These are phyloP conservation scores for Cladochytrium tenue DNA, from an alignment of 371 early-diverging fungal genomes.

Conservation along the genomic window DNA sequence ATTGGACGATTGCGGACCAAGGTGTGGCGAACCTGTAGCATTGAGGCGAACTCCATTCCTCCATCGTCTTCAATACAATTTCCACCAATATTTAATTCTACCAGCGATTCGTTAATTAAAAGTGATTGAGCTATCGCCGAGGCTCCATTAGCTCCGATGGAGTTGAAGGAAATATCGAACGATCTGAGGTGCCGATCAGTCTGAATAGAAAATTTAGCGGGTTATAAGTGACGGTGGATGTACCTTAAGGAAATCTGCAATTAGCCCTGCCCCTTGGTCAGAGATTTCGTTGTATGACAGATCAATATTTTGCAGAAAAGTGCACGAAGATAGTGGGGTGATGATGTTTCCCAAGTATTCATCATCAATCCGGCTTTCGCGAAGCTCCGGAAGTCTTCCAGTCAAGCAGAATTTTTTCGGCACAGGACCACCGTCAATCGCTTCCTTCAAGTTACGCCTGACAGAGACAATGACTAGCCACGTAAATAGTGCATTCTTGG, in stretches of 20 bases:
- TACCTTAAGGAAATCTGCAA: constrained; percentile 47
- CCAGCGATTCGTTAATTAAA: constrained; percentile 35
- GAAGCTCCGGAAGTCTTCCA: too few species aligned
- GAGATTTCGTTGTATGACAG: constrained; percentile 49
- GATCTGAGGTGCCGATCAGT: too few species aligned
- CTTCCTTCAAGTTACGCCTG: too few species aligned
- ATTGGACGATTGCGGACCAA: too few species aligned
- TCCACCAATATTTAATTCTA: constrained; percentile 33
- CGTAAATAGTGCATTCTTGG: too few species aligned
- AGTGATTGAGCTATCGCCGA: constrained; percentile 35
- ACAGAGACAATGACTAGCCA: too few species aligned
- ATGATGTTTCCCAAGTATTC: constrained; percentile 26
- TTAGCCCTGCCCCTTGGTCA: constrained; percentile 34
- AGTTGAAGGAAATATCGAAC: too few species aligned
- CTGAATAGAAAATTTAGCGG: too few species aligned
- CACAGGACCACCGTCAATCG: too few species aligned
- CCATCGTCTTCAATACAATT: constrained; percentile 40
- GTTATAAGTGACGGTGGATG: too few species aligned
- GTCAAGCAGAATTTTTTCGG: too few species aligned
- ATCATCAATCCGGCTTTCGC: constrained; percentile 39
- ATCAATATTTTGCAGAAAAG: constrained; percentile 37
- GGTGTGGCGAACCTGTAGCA: constrained; percentile 38
- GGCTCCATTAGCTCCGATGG: constrained; percentile 34
- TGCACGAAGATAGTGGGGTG: constrained; percentile 17
- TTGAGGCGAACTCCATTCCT: constrained; percentile 47